Conservation (phyloP, 1,284 basidiomycete genomes). For the Golubevia sp. region DNA sequence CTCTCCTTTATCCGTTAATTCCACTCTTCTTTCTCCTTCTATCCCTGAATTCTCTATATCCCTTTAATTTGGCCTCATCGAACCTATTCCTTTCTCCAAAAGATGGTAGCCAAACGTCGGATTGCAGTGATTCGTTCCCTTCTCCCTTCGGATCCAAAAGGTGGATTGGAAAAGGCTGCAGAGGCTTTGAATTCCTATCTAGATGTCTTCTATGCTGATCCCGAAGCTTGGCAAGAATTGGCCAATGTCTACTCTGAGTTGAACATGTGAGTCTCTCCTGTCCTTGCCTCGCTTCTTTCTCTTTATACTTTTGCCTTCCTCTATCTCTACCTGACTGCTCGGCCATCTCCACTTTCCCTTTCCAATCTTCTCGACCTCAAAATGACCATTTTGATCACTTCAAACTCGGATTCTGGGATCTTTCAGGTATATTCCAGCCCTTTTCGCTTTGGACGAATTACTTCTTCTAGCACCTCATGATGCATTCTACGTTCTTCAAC, state of each 20-base stretch:
- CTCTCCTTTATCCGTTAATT: too few relatives aligned
- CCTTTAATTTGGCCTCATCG: neutral
- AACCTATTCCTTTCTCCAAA: too few relatives aligned
- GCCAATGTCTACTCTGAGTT: conserved; percentile 40
- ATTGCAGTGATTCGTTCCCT: conserved; percentile 37
- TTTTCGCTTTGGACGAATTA: conserved; percentile 51
- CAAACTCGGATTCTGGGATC: neutral
- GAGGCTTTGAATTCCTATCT: conserved; percentile 38
- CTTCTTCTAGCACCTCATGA: conserved; percentile 53
- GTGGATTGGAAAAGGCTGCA: conserved; percentile 23
- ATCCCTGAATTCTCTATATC: neutral
- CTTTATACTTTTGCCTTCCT: too few relatives aligned
- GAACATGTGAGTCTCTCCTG: conserved; percentile 19
- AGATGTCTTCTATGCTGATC: conserved; percentile 49
- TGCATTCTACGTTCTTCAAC: conserved; percentile 48
- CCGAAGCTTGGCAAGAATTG: conserved; percentile 55
- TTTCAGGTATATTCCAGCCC: conserved; percentile 28
- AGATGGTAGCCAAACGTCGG: conserved; percentile 35
- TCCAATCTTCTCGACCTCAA: neutral
- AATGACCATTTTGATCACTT: neutral
- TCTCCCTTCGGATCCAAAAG: conserved; percentile 7
- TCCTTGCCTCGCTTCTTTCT: neutral
- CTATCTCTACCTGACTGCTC: neutral
- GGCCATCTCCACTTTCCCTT: neutral
- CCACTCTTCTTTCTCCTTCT: too few relatives aligned